Conservation (phyloP, 371 early-diverging fungal genomes). For the Rhizomucor pusillus region DNA sequence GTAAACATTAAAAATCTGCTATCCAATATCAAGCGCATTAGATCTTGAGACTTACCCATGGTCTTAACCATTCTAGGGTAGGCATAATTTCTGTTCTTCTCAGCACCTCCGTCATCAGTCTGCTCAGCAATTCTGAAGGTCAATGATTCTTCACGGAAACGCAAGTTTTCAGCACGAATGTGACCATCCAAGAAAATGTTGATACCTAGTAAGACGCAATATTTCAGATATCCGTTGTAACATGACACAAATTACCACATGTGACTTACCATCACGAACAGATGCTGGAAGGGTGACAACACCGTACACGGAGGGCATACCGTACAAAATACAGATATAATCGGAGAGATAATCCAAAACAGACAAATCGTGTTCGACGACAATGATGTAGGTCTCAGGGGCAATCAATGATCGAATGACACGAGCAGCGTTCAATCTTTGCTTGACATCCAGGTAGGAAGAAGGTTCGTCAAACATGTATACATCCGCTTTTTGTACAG, state of each 20-base stretch:
- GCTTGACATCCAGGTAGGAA: conserved; percentile 99
- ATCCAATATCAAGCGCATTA: neutral
- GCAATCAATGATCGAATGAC: conserved; percentile 89
- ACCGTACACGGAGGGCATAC: conserved; percentile 98
- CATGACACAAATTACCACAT: neutral
- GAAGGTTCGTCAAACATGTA: conserved; percentile 99
- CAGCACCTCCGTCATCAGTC: conserved; percentile 62
- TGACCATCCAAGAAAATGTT: conserved; percentile 99
- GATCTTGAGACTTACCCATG: conserved; percentile 33
- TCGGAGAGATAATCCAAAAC: conserved; percentile 99
- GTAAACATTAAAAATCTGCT: neutral
- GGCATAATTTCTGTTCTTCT: conserved; percentile 69
- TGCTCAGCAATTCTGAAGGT: conserved; percentile 93
- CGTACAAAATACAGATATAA: conserved; percentile 99
- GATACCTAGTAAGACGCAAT: conserved; percentile 53
- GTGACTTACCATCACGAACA: conserved; percentile 90
- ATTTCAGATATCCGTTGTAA: neutral
- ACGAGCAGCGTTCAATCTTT: conserved; percentile 96
- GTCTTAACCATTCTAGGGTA: conserved; percentile 92
- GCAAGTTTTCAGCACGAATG: conserved; percentile 99
- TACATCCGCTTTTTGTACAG: conserved; percentile 91
- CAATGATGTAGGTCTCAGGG: conserved; percentile 87
- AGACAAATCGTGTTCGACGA: conserved; percentile 99
- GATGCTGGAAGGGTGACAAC: conserved; percentile 98
- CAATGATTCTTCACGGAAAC: conserved; percentile 98